Base-by-base conservation (phyloP, 805 yeast species). In the Cephaloascus fragrans region DNA sequence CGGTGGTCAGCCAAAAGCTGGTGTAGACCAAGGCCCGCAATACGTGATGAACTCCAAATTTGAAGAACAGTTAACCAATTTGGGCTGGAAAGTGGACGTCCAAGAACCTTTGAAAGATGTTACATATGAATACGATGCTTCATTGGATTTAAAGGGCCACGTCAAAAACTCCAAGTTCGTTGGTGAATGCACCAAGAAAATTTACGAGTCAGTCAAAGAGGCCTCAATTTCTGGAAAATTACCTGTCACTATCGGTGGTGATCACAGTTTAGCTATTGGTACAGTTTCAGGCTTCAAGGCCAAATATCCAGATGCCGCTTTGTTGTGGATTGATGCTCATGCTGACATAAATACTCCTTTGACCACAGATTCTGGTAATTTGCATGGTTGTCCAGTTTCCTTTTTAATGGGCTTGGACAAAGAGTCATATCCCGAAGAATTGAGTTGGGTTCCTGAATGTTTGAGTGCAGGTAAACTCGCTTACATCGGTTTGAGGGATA, bases 291-390 rank as follows among this genome's bases (percentile, higher is more conserved):
- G 94, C 2, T 84, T 89, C 26, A 69, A 87, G 45, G 76, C 75
- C 15, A 73, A 75, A 46, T 69, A 82, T 56, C 96, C 96, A 16
- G 87, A 89, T 49, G 87, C 95, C 19, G 88, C 95, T 52, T 69
- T 90, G 32, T 57, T 90, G 45, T 90, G 98, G 98, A 82, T 90
- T 50, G 98, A 90, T 62, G 98, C 98, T 0, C 98, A 90, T 59
- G 96, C 97, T 16, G 98, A 90, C 59, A 82, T 93, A 56, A 93
- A 93, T 67, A 83, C 97, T 1, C 85, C 96, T 9, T 67, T 69
- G 28, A 77, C 87, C 6, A 80, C 97, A 2, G 82, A 73, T 20
- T 77, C 90, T 5, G 97, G 97, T 33, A 93, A 90, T 59, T 69
- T 90, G 50, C 98, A 90, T 59, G 98, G 98, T 4, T 89, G 97